phyloP scores from a whole-genome alignment of 202 grass and related monocot genomes.

The Tripidium arundinaceum region DNA sequence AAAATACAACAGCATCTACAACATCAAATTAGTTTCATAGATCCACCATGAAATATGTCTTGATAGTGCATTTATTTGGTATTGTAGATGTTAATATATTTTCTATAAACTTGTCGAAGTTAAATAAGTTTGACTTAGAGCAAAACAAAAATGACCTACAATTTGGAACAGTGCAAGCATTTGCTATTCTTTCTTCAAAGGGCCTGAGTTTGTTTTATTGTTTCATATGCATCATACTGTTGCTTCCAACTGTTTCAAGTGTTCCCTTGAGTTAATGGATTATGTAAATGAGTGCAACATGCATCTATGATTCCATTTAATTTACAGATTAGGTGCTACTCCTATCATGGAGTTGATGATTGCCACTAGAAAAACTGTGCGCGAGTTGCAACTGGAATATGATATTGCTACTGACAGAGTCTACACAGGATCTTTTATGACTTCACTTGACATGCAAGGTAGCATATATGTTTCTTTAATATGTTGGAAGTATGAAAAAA shows the following conservation, averaged over 20 bases:
- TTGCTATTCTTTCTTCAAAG: not conserved
- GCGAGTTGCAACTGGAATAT: conserved; percentile 51
- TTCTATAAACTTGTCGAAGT: too few relatives aligned
- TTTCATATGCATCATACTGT: not conserved
- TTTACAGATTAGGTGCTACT: conserved; percentile 56
- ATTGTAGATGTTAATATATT: too few relatives aligned
- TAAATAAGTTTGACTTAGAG: too few relatives aligned
- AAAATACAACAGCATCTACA: not conserved
- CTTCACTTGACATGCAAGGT: conserved; percentile 83
- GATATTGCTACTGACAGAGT: conserved; percentile 57
- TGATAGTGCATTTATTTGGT: too few relatives aligned
- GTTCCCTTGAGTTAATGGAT: not conserved
- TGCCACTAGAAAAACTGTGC: conserved; percentile 52
- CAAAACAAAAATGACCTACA: too few relatives aligned
- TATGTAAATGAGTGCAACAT: not conserved
- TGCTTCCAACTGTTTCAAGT: not conserved
- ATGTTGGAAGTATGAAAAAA: not conserved
- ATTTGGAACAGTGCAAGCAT: not conserved
- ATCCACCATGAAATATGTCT: too few relatives aligned
- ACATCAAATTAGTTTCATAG: not conserved
- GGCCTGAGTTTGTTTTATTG: not conserved
- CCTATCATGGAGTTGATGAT: conserved; percentile 74
- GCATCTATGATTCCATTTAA: not conserved
- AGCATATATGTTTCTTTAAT: not conserved
- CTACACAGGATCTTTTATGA: conserved; percentile 76